Base-by-base conservation (phyloP, 1,284 basidiomycete genomes). In the Spongispora temasekensis region DNA sequence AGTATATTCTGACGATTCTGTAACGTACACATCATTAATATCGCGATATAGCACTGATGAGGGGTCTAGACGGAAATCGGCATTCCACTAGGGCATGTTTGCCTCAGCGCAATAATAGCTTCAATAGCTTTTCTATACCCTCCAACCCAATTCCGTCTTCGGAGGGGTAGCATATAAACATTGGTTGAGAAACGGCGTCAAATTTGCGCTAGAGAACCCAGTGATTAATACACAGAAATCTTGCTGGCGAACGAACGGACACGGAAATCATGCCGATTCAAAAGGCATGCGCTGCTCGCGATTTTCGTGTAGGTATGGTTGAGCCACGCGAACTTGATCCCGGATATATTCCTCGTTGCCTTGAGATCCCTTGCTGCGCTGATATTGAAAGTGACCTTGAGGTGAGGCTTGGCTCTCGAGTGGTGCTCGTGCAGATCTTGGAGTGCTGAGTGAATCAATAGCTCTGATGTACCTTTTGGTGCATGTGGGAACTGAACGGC, bases 401-500 rank as follows among this genome's bases (percentile, higher is more conserved):
- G 66, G 30, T 67, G 50, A n/a, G n/a, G 7, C 40, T 56, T 21
- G 34, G 30, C 55, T 5, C 59, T 9, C 2, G 52, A 21, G 12
- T 57, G 40, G 9, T 61, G 40, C 35, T 68, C 62, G 7, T 64
- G 66, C 8, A 81, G 66, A 58, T 78, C 75, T 44, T 68, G 71
- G 50, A 83, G 73, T 2, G 74, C 74, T 1, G 73, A 74, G 64
- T 77, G 76, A 54, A 83, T 83, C 57, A 82, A 75, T 25, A 67
- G 66, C 55, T 82, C 79, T 0, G 81, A 82, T 3, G 79, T 82
- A 28, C 81, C 81, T 61, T 77, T 78, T 0, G 80, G 81, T 3
- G 80, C 77, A 42, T 74, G 64, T 3, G 79, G 79, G 66, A 83
- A 82, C 25, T 78, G 77, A 30, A 75, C 71, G 8, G 76, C 75